Conservation (phyloP, 208 protist genomes). For the Leishmania mexicana region DNA sequence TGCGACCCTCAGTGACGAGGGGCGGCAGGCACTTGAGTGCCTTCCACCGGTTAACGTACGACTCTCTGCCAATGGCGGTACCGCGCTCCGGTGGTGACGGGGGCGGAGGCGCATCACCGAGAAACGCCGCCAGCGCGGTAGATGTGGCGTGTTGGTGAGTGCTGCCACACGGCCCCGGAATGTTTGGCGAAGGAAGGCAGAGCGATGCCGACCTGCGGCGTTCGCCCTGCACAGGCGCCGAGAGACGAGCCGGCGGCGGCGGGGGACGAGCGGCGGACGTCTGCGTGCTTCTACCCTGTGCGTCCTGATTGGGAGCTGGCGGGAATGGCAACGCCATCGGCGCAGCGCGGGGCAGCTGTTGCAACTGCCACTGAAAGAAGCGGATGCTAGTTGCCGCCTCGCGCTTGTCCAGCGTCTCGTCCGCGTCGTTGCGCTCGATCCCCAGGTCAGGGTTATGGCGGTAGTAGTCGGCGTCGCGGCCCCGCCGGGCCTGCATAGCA, state of each 20-base stretch:
- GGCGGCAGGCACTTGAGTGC: slow-evolving; percentile 39
- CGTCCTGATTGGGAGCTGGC: not conserved
- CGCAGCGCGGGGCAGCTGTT: slow-evolving; percentile 7
- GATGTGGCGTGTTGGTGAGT: not conserved
- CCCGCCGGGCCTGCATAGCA: slow-evolving; percentile 29
- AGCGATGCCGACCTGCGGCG: not conserved
- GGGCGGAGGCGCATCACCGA: not conserved
- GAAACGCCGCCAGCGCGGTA: not conserved
- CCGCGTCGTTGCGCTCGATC: slow-evolving; percentile 6
- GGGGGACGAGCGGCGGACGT: not conserved
- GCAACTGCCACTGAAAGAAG: slow-evolving; percentile 8
- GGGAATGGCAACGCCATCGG: slow-evolving; percentile 5
- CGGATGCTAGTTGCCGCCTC: not conserved
- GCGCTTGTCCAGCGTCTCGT: not conserved
- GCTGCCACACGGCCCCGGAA: not conserved
- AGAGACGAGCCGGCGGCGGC: not conserved
- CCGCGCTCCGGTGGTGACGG: slow-evolving; percentile 52
- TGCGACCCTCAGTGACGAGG: slow-evolving; percentile 49
- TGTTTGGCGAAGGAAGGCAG: not conserved
- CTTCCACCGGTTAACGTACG: slow-evolving; percentile 47
- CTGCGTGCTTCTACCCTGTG: not conserved
- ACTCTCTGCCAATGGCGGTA: slow-evolving; percentile 45
- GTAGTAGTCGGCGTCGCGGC: slow-evolving; percentile 62
- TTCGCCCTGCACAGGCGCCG: not conserved
- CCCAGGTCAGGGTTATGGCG: slow-evolving; percentile 42